These are phyloP conservation scores for Rhizophagus sp. DNA, from an alignment of 192 early-diverging fungal genomes.

Conservation along the genomic window DNA sequence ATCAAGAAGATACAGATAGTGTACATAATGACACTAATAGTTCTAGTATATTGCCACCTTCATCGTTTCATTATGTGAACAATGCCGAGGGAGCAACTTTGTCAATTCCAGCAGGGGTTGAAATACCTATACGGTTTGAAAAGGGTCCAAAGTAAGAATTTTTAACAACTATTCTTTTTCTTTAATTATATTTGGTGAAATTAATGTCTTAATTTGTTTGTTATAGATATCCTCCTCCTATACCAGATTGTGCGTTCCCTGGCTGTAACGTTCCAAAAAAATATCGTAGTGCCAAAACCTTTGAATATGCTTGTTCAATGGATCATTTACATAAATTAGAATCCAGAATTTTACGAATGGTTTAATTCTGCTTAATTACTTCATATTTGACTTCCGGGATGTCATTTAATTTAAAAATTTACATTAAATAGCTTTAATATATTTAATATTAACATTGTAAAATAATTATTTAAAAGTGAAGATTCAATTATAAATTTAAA, in stretches of 20 bases:
- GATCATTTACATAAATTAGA: slow-evolving; percentile 51
- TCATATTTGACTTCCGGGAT: neutral
- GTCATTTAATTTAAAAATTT: neutral
- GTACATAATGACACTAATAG: slow-evolving; percentile 33
- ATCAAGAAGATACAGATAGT: slow-evolving; percentile 61
- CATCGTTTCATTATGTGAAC: slow-evolving; percentile 43
- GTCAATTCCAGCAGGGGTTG: slow-evolving; percentile 36
- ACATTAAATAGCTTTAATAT: no score
- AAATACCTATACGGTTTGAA: slow-evolving; percentile 22
- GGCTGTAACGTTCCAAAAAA: slow-evolving; percentile 55
- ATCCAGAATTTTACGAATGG: neutral
- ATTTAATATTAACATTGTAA: no score
- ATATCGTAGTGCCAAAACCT: slow-evolving; percentile 50
- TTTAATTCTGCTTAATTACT: neutral
- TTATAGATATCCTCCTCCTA: slow-evolving; percentile 51
- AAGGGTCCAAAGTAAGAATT: slow-evolving; percentile 33
- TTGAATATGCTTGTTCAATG: slow-evolving; percentile 60
- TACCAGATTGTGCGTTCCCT: slow-evolving; percentile 46
- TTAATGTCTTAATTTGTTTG: slow-evolving; percentile 23
- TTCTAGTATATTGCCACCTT: neutral
- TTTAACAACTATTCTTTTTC: neutral
- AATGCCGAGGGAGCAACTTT: slow-evolving; percentile 42
- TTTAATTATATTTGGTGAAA: neutral
- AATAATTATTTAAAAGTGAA: no score
- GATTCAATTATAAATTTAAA: no score